phyloP scores from a whole-genome alignment of 2,329 filamentous ascomycete genomes.

The Scedosporium minutisporum region DNA sequence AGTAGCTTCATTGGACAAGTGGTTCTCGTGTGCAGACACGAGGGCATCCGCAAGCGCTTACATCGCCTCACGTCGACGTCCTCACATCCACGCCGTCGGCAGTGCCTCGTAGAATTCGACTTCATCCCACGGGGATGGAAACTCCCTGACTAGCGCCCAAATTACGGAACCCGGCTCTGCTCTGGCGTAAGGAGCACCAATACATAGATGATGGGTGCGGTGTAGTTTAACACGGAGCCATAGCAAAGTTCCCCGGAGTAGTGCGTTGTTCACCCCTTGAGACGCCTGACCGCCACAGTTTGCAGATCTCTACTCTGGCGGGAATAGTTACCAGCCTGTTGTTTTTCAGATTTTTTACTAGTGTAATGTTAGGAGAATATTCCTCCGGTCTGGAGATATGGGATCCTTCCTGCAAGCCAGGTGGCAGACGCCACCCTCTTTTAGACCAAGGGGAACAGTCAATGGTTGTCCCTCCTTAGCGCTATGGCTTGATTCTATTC shows the following conservation, averaged over 20 bases:
- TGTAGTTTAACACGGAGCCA: too few species aligned
- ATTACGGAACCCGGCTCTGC: too few species aligned
- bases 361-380: not conserved
- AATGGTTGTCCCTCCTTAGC: not conserved
- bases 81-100: too few species aligned
- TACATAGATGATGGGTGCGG: too few species aligned
- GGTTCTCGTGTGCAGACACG: too few species aligned
- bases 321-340: not conserved
- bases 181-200: too few species aligned
- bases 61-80: too few species aligned
- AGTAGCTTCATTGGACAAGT: too few species aligned
- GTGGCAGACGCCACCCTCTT: not conserved
- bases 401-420: not conserved
- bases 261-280: too few species aligned
- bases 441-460: not conserved
- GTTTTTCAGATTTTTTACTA: not conserved
- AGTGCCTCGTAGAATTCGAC: not conserved
- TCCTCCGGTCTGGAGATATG: not conserved
- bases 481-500: not conserved
- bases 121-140: not conserved
- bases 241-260: too few species aligned
- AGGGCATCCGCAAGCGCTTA: too few species aligned
- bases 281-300: not conserved
- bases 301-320: not conserved
- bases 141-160: not conserved